phyloP scores from a whole-genome alignment of 2,329 filamentous ascomycete genomes.

The Colletotrichum euphorbiae region DNA sequence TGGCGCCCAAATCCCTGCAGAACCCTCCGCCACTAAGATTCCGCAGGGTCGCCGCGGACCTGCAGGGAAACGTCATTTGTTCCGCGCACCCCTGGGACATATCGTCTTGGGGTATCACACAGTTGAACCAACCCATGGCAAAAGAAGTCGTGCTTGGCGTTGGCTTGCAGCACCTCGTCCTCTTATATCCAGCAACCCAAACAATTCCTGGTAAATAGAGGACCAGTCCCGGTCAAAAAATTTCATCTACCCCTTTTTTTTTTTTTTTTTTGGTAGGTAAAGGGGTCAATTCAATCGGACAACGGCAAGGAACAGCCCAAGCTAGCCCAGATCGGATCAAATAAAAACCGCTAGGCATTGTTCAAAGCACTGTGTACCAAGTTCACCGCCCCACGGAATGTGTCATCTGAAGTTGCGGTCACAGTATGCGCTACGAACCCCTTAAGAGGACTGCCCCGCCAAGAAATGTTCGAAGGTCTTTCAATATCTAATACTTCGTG shows the following conservation, averaged over 20 bases:
- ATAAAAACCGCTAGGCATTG: conserved; percentile 21
- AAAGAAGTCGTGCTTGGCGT: neutral
- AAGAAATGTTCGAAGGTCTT: conserved; percentile 26
- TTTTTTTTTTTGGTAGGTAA: conserved; percentile 8
- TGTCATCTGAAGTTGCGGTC: conserved; percentile 29
- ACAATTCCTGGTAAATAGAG: neutral
- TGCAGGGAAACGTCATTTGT: conserved; percentile 39
- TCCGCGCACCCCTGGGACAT: conserved; percentile 32
- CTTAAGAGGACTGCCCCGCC: conserved; percentile 31
- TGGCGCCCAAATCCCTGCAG: conserved; percentile 35
- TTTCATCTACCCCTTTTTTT: too few species aligned
- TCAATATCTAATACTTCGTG: conserved; percentile 37
- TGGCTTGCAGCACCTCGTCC: neutral
- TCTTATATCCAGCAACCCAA: neutral
- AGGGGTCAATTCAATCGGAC: neutral
- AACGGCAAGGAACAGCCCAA: neutral
- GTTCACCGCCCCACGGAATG: conserved; percentile 3
- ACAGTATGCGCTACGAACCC: conserved; percentile 23
- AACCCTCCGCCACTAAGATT: conserved; percentile 19
- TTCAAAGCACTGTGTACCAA: conserved; percentile 24
- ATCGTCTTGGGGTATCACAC: conserved; percentile 26
- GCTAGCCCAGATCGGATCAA: conserved; percentile 24
- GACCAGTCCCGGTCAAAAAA: too few species aligned
- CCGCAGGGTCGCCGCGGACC: conserved; percentile 27
- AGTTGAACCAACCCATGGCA: conserved; percentile 20